Evolutionary conservation across 768 basidiomycete genomes (phyloP), one percentile per base, ranked within the genome.

Genomic region (Leccinum subtestaceum): DNA sequence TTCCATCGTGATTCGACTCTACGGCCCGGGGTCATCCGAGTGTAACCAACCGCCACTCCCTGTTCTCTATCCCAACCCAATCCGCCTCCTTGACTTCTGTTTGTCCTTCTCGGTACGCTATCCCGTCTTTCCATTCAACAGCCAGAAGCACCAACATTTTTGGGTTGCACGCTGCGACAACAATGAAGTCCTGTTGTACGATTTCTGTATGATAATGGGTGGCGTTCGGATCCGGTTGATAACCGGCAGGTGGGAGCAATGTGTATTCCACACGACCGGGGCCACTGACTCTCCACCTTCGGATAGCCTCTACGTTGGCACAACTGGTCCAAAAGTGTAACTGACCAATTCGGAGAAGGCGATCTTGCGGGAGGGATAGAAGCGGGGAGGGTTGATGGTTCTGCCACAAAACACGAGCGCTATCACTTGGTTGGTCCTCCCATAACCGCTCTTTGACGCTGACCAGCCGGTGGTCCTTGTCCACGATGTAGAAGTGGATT

Each of bases 311-410:
- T 2, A 43, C 40, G n/a, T 43, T 64, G 3, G 55, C 65, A 51
- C 38, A 4, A 32, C 56, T 58, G 6, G 65, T 64, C 65, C 65
- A 66, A 15, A 67, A 66, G 25, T 23, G 31, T 11, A 66, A 15
- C 3, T 53, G 65, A 4, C 65, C 65, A 3, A 55, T 34, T 34
- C 2, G 45, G 2, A 7, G 11, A 5, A 12, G 5, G n/a, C 46
- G 6, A 5, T 19, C 15, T 10, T 25, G 29, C 1, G 38, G 7
- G 13, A 12, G 32, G 8, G 23, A 10, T 48, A 1, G 46, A 23
- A 10, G 9, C 5, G 32, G 56, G 8, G 48, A 10, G 15, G 45
- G 25, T 0, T 9, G 47, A n/a, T 31, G 21, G 5, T 40, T 5
- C 34, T 50, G 50, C 62, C 61, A 63, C 17, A 15, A 5, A 11